Percentiles rank a stretch among this genome's conserved stretches.
Conservation (phyloP, 768 basidiomycete genomes). For the Clathrus columnatus region DNA sequence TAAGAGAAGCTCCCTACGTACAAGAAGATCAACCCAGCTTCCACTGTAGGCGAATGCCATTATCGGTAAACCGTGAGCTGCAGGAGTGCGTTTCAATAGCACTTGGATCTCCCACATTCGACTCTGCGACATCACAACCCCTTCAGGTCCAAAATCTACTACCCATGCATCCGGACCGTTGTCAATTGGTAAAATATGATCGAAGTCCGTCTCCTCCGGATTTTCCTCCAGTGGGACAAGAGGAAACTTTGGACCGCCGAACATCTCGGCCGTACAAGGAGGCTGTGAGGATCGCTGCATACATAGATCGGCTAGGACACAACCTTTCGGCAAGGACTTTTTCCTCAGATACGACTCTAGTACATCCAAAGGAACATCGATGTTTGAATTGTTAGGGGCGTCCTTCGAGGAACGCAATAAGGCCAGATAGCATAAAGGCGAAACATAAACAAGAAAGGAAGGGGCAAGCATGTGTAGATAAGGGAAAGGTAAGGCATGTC, state of each 20-base stretch:
- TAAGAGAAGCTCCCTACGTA: constrained; percentile 23
- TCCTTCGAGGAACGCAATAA: constrained; percentile 31
- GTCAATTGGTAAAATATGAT: constrained; percentile 13
- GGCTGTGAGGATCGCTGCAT: constrained; percentile 37
- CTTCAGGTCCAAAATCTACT: constrained; percentile 65
- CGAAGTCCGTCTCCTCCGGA: constrained; percentile 22
- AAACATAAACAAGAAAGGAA: constrained; percentile 63
- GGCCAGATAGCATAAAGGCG: constrained; percentile 60
- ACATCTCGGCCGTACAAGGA: constrained; percentile 38
- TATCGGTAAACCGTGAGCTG: constrained; percentile 33
- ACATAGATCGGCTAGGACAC: constrained; percentile 46
- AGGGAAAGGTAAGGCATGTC: constrained; percentile 61
- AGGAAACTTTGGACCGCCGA: constrained; percentile 38
- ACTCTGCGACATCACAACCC: constrained; percentile 65
- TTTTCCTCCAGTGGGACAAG: constrained; percentile 37
- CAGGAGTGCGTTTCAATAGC: constrained; percentile 44
- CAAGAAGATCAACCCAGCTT: constrained; percentile 62
- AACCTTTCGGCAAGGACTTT: constrained; percentile 32
- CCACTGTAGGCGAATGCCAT: constrained; percentile 27
- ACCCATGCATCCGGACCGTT: constrained; percentile 41
- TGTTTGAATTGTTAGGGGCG: constrained; percentile 22
- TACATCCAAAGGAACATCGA: constrained; percentile 47
- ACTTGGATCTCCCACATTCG: constrained; percentile 67
- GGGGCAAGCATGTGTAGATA: constrained; percentile 60
- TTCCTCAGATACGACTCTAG: constrained; percentile 38